These are phyloP conservation scores for Aristolochia contorta DNA, from an alignment of 164 flowering plant genomes.

Conservation along the genomic window DNA sequence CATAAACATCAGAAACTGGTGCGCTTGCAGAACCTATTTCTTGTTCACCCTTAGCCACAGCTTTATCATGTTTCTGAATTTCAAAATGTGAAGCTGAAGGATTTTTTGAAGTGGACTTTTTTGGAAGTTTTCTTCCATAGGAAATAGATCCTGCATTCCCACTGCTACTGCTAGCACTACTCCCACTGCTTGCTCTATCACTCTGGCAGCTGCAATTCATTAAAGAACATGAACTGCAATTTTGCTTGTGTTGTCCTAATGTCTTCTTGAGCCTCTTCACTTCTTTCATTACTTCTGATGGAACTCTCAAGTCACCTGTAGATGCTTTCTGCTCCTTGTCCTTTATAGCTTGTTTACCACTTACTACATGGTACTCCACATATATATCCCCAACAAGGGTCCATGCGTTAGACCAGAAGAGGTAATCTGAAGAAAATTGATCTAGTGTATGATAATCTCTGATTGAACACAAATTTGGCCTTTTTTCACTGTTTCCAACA, in stretches of 20 bases:
- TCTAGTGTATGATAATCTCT: slow-evolving; percentile 20
- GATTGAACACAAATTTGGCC: slow-evolving; percentile 9
- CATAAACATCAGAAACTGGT: slow-evolving; percentile 5
- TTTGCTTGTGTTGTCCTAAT: slow-evolving; percentile 52
- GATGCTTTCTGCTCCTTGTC: slow-evolving; percentile 20
- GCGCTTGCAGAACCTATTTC: slow-evolving; percentile 14
- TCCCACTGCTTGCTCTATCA: slow-evolving; percentile 93
- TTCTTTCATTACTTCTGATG: slow-evolving; percentile 84
- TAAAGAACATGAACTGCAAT: slow-evolving; percentile 75
- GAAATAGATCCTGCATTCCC: slow-evolving; percentile 21
- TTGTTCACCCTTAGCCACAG: slow-evolving; percentile 12
- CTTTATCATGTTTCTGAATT: slow-evolving; percentile 16
- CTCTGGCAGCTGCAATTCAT: slow-evolving; percentile 92
- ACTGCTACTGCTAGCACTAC: slow-evolving; percentile 83
- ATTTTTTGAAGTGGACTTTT: slow-evolving; percentile 28
- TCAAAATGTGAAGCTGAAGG: slow-evolving; percentile 12
- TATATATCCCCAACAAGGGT: slow-evolving; percentile 85
- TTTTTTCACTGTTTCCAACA: slow-evolving; percentile 10
- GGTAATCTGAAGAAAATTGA: slow-evolving; percentile 36
- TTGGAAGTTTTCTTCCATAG: slow-evolving; percentile 50
- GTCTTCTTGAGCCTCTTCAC: slow-evolving; percentile 77
- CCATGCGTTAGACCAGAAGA: slow-evolving; percentile 95
- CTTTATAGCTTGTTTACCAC: slow-evolving; percentile 31
- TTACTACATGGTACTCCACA: slow-evolving; percentile 50
- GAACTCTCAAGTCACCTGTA: slow-evolving; percentile 47